Base-by-base conservation (phyloP, 2,329 filamentous ascomycete species). In the Sclerotinia spermophila region DNA sequence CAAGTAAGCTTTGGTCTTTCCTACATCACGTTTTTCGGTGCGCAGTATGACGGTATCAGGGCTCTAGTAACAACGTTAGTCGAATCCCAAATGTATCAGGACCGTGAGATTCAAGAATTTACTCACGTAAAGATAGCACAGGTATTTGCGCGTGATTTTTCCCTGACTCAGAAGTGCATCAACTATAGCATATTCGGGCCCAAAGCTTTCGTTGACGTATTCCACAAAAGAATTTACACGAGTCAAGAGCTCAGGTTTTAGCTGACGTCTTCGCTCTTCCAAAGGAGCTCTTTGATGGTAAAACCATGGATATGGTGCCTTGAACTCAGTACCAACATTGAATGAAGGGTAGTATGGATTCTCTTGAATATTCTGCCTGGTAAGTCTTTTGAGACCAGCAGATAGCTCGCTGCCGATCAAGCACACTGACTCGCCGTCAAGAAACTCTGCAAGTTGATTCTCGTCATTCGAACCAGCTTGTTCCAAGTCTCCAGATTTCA, bases 251-350 rank as follows among this genome's bases (percentile, higher is more conserved):
- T 69, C 68, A 19, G 68, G 68, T 56, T 69, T 69, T 10, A 69
- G 8, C 15, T 69, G 68, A 10, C 68, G 59, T 65, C 68, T 65
- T 30, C 68, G 68, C 11, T 69, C 68, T 53, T 69, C 68, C 51
- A 69, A 55, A 19, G 59, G 48, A 27, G 68, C 68, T 66, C 68
- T 69, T 30, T 69, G 68, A 40, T 69, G 59, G 7, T 69, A 69
- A 45, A 69, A 69, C 68, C 68, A 69, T 56, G 60, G 68, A 58
- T 69, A 69, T 35, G 68, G 68, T 45, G 68, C 68, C 10, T 56
- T 38, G 21, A 69, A 69, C 38, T 69, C 68, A 21, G 68, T 69
- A 21, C 68, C 59, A 56, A 69, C 48, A 35, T 69, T 65, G 24
- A 69, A 69, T 38, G 68, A 66, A 53, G 68, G 68, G 48, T 69